Conservation (phyloP, 1,284 basidiomycete species). For the Moesziomyces globuligerus region DNA sequence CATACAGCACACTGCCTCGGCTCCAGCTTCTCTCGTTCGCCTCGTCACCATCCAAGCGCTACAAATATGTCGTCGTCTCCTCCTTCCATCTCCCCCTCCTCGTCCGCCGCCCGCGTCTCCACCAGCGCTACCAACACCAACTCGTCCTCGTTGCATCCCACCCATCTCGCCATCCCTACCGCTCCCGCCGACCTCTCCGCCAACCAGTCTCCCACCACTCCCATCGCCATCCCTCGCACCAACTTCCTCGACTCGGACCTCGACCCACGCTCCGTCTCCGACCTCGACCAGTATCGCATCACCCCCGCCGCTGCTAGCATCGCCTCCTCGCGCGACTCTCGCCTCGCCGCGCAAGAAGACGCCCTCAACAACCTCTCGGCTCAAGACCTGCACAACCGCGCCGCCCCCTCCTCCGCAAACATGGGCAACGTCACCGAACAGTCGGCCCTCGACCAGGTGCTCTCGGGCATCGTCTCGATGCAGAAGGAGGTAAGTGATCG, state of each 20-base stretch:
- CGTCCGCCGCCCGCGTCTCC: conserved; percentile 4
- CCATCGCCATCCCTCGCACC: conserved; percentile 1
- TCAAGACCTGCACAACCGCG: conserved; percentile 8
- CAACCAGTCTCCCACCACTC: conserved; percentile 29
- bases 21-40: not conserved
- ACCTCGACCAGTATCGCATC: conserved; percentile 8
- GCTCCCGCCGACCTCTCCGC: not conserved
- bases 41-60: not conserved
- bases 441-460: conserved; percentile 52
- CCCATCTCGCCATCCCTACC: conserved; percentile 20
- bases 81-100: conserved; percentile 2
- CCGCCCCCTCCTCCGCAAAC: conserved; percentile 1
- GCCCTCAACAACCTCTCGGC: conserved; percentile 23
- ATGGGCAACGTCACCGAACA: conserved; percentile 40
- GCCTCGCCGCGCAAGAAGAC: conserved; percentile 12
- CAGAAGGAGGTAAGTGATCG: conserved; percentile 55
- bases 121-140: not conserved
- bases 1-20: not conserved
- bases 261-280: conserved; percentile 6
- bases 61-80: conserved; percentile 20
- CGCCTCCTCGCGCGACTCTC: conserved; percentile 3
- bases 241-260: conserved; percentile 4
- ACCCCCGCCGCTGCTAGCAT: not conserved
- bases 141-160: conserved; percentile 9
- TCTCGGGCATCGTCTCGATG: conserved; percentile 57